Base-by-base conservation (phyloP, 2,329 filamentous ascomycete genomes). In the Trichoderma sp. region DNA sequence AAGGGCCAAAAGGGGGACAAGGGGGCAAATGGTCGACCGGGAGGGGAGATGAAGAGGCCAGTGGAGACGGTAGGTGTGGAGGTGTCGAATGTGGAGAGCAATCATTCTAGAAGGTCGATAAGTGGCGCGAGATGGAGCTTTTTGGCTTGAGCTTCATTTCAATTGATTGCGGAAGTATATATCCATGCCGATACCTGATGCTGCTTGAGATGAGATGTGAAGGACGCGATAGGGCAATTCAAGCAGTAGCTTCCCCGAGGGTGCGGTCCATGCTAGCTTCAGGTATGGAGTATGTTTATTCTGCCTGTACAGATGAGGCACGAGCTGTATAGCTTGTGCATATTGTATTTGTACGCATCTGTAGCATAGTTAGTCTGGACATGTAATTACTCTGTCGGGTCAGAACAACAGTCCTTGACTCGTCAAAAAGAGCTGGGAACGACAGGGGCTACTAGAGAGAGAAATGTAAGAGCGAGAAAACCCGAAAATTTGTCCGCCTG, bases 21-120 rank as follows among this genome's bases (percentile, higher is more conserved):
- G 24, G 67, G 67, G 50, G 67, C 50, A 60, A 38, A n/a, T 59
- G 53, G 67, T 60, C 12, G 14, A 56, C 69, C 69, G 27, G 69
- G 69, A 72, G 59, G 67, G 67, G 67, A 71, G 67, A 73, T 73
- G 69, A 73, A 56, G 41, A 65, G n/a, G 21, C 41, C 29, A 45
- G 71, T 66, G 60, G 75, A 38, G 64, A 75, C 65, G 65, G 65
- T 29, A 33, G 18, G 68, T 31, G 74, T 68, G 68, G 67, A 75
- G 74, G 31, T 33, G 41, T 56, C 53, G 66, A 53, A 31, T 75
- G 76, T 76, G 75, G 75, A 76, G 76, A 74, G 71, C 50, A 35
- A 75, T 76, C 62, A 78, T 77, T 77, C 76, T 77, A 74, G 76
- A 77, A 77, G 72, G 53, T 35, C 56, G 64, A 69, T 68, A 63